These are phyloP conservation scores for Cochlearia excelsa DNA, from an alignment of 345 rosid genomes.

Conservation along the genomic window DNA sequence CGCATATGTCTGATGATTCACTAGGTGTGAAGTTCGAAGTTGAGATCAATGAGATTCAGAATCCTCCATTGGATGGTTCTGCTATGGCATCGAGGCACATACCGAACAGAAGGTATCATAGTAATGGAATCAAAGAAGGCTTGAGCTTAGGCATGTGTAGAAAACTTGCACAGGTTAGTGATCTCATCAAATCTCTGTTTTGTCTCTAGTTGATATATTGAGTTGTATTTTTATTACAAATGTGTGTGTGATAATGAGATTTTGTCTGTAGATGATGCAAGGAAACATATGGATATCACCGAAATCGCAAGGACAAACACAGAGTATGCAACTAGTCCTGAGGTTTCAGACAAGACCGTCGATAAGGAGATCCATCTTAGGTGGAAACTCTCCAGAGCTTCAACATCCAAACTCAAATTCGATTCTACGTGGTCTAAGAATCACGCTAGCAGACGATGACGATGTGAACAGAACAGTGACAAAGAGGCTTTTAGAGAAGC, in stretches of 20 bases:
- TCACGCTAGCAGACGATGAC: constrained; percentile 70
- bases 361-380: constrained; percentile 43
- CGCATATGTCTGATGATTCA: constrained; percentile 46
- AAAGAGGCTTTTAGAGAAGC: constrained; percentile 71
- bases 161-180: constrained; percentile 84
- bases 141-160: constrained; percentile 81
- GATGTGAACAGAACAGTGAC: constrained; percentile 74
- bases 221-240: neutral
- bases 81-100: constrained; percentile 32
- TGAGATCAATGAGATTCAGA: constrained; percentile 50
- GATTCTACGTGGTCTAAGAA: constrained; percentile 62
- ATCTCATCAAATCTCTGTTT: constrained; percentile 11
- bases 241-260: neutral
- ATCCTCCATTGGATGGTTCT: constrained; percentile 42
- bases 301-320: constrained; percentile 58
- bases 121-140: constrained; percentile 57
- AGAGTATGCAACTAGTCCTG: constrained; percentile 67
- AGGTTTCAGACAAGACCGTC: constrained; percentile 58
- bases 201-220: neutral
- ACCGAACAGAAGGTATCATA: constrained; percentile 42
- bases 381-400: constrained; percentile 39
- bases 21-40: constrained; percentile 65
- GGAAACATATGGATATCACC: constrained; percentile 80
- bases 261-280: constrained; percentile 81
- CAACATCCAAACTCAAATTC: constrained; percentile 50